Conservation (phyloP, 441 rosid genomes). For the Gossypium schwendimanii region DNA sequence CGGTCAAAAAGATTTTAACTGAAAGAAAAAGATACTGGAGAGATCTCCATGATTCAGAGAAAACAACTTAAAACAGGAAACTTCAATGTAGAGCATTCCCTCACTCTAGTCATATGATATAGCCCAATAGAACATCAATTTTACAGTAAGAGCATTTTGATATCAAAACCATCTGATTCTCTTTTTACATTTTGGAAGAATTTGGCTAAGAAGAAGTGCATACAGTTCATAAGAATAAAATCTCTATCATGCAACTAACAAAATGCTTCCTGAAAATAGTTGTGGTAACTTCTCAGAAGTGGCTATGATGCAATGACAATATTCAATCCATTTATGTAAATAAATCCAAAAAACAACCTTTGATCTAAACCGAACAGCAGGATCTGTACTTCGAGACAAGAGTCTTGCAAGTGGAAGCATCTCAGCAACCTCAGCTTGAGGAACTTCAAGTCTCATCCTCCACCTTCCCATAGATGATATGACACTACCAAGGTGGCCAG, state of each 20-base stretch:
- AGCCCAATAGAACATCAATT: background rate
- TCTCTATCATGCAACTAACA: background rate
- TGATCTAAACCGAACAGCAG: slow-evolving; percentile 91
- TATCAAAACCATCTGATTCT: background rate
- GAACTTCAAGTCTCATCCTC: slow-evolving; percentile 99
- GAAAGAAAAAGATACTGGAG: background rate
- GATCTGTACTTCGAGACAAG: slow-evolving; percentile 93
- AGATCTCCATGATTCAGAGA: background rate
- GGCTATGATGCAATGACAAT: background rate
- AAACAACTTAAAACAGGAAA: background rate
- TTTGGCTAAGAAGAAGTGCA: background rate
- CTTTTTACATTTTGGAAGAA: background rate
- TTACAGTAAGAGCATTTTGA: background rate
- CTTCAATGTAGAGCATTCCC: background rate
- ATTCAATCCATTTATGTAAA: background rate
- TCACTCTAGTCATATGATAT: background rate
- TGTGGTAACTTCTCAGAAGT: background rate
- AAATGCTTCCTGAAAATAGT: background rate
- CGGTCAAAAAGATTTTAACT: slow-evolving; percentile 10
- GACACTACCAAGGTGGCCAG: slow-evolving; percentile 89
- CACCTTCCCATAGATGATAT: slow-evolving; percentile 99
- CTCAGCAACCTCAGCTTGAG: slow-evolving; percentile 95
- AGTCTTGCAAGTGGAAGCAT: slow-evolving; percentile 99
- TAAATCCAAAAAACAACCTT: slow-evolving; percentile 50
- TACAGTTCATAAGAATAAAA: background rate